Evolutionary conservation across 2,329 filamentous ascomycete genomes (phyloP), one percentile per base, ranked within the genome.

Genomic region (Phaeoacremonium minimum): DNA sequence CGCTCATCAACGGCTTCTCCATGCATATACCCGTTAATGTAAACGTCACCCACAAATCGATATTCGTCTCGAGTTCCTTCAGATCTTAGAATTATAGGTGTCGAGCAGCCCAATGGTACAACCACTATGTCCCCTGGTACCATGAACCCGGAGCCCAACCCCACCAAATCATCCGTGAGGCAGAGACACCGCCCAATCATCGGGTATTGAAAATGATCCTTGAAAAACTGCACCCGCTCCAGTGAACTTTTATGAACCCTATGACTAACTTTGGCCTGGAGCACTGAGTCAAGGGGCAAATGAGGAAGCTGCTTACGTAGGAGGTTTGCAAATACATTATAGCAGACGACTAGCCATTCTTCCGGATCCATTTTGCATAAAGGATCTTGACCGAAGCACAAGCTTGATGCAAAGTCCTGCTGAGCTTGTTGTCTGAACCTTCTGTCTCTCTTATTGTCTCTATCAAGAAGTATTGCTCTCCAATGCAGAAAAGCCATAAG

Each of bases 401-500:
- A 36, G 3, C 52, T 53, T 7, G 47, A 34, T 35, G 53, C 59
- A 35, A 61, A 59, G 2, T 38, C 44, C 11, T 58, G 47, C 14
- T 58, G 46, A 2, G 40, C 17, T 6, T 30, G 29, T 5, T 30
- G 15, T 5, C 32, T 26, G 4, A 33, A 18, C 3, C 38, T 20
- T 4, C 20, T n/a, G 6, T 37, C 31, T 7, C 41, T 28, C 4
- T 31, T 37, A 15, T 34, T 31, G 18, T 45, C 37, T 2, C 29
- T 36, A 6, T 45, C 36, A 6, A 58, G 33, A 0, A 61, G 19
- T 13, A 51, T 36, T 5, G 54, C 50, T 14, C 53, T 44, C 59
- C 57, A 62, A 16, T 61, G 50, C 2, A 60, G 30, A 30, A 63
- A 63, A 0, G 56, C 57, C 50, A 59, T 60, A 14, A 63, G 44